Evolutionary conservation across 352 stramenopile genomes (phyloP), one percentile per base, ranked within the genome.

Genomic region (Phytophthora fragariaefolia): DNA sequence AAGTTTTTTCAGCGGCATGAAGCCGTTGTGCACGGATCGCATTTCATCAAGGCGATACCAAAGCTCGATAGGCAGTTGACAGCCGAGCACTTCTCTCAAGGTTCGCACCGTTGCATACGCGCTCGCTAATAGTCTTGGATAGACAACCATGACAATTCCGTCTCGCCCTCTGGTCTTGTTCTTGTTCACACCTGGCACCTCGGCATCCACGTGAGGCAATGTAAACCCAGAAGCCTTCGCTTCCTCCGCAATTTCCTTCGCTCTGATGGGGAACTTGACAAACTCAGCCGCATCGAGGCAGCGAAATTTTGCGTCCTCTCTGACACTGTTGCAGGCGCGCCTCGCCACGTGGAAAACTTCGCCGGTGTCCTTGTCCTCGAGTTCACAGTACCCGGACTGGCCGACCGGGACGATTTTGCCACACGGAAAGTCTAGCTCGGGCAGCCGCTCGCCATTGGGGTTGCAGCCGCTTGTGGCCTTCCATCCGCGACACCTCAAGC

Each of bases 221-320:
- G 62, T 42, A 32, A 59, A 69, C 6, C 46, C 53, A 2, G 54
- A 34, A 13, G 46, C 15, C n/a, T 50, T 38, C 17, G 72, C 49
- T n/a, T 76, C 76, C 20, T 73, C 56, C 8, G 77, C 47, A 18
- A 77, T 69, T 15, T 79, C 64, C 12, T 79, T 65, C 23, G 73
- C 71, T 23, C 61, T 45, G 23, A 77, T 43, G 0, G 66, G 58
- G 66, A 91, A 90, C 40, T 90, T 89, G n/a, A 82, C 74, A 68
- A 91, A 91, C 30, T 84, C 66, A 7, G 59, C 57, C 26, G 83
- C 83, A 26, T 85, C 71, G 27, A 76, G 69, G 43, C 83, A 92
- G 18, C 67, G 76, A 51, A 90, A 83, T 3, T 55, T 69, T 17
- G 82, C 69, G 58, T 86, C 67, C 34, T 74, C 28, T 17, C 66